Evolutionary conservation across 805 yeast species (phyloP).

Genomic region (Saturnispora mendoncae): DNA sequence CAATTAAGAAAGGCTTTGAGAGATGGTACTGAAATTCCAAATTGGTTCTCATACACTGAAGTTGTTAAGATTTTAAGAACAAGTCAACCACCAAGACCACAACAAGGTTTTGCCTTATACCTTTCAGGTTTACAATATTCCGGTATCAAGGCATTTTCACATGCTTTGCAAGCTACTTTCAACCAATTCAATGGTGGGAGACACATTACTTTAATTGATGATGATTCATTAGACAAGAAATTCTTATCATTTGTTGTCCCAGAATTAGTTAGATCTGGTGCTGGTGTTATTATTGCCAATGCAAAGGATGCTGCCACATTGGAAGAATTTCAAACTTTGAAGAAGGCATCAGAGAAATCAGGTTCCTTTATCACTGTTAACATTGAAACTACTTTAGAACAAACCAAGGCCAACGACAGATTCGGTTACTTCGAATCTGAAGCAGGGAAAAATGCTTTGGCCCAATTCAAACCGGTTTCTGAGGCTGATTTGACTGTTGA

Average conservation of each 20-base stretch:
- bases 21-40: conserved; percentile 85
- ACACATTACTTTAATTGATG: conserved; percentile 52
- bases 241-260: conserved; percentile 56
- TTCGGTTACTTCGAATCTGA: conserved; percentile 40
- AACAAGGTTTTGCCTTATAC: conserved; percentile 80
- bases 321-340: conserved; percentile 35
- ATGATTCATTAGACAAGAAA: conserved; percentile 23
- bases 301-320: conserved; percentile 34
- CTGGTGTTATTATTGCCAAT: conserved; percentile 75
- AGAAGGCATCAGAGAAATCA: conserved; percentile 36
- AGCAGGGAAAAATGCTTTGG: conserved; percentile 33
- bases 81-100: conserved; percentile 82
- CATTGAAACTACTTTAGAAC: conserved; percentile 41
- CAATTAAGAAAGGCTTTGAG: conserved; percentile 82
- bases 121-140: conserved; percentile 52
- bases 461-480: conserved; percentile 39
- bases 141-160: conserved; percentile 57
- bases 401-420: conserved; percentile 39
- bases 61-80: conserved; percentile 87
- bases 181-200: conserved; percentile 86
- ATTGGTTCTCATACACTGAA: conserved; percentile 96
- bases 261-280: conserved; percentile 80
- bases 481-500: conserved; percentile 53
- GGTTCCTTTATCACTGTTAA: conserved; percentile 47
- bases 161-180: conserved; percentile 82